phyloP scores from a whole-genome alignment of 164 flowering plant genomes.

The Aristolochia contorta region DNA sequence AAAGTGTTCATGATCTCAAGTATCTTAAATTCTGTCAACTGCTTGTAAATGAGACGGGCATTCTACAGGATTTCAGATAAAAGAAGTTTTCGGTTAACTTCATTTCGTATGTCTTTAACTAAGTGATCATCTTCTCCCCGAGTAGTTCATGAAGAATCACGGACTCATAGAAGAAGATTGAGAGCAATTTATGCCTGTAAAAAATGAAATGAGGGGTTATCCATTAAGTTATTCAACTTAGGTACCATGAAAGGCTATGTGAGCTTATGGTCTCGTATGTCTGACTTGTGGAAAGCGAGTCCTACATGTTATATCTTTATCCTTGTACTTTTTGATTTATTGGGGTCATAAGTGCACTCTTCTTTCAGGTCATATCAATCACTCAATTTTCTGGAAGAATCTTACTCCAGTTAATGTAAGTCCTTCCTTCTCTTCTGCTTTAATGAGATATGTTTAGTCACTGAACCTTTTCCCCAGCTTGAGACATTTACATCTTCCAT shows the following conservation, averaged over 20 bases:
- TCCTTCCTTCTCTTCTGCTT: conserved; percentile 1
- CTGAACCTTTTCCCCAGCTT: not conserved
- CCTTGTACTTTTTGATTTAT: not conserved
- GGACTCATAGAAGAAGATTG: too few species aligned
- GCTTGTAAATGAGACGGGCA: too few species aligned
- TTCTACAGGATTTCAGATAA: too few species aligned
- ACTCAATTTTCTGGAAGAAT: conserved; percentile 96
- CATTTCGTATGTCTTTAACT: too few species aligned
- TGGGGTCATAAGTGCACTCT: not conserved
- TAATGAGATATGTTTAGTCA: not conserved
- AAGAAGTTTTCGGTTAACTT: too few species aligned
- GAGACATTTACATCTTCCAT: not conserved
- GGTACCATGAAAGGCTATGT: too few species aligned
- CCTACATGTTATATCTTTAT: not conserved
- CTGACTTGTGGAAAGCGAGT: not conserved
- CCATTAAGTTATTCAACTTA: not conserved
- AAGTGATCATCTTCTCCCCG: too few species aligned
- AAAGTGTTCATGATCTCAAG: too few species aligned
- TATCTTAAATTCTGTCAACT: too few species aligned
- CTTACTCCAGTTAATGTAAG: conserved; percentile 66
- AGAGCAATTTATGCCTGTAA: too few species aligned
- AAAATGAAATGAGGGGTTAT: too few species aligned
- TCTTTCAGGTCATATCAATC: conserved; percentile 82
- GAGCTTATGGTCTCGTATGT: not conserved
- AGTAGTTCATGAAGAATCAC: too few species aligned